Base-by-base conservation (phyloP, 192 early-diverging fungal species). In the Allomyces macrogynus region DNA sequence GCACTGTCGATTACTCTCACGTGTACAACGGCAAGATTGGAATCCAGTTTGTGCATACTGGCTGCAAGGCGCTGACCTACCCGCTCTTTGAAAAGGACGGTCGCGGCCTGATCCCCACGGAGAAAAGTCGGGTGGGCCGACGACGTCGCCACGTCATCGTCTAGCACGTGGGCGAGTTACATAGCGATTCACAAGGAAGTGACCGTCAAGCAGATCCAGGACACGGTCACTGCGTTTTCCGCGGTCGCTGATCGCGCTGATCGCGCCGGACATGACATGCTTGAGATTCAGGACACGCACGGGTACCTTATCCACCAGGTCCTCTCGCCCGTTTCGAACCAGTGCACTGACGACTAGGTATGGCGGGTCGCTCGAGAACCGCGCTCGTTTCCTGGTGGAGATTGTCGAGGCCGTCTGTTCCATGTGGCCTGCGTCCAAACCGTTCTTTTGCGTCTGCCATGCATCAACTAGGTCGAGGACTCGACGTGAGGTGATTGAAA, bases 241-340 rank as follows among this genome's bases (percentile, higher is more conserved):
- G 67, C 76, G 23, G 83, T 87, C 40, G 84, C 91, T 0, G 68
- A 66, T 40, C 82, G 88, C 27, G 87, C 93, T 0, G 71, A 78
- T 40, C 75, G 80, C 64, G 92, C 91, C 5, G 90, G 89, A 1
- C 88, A 92, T 70, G 89, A 93, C 64, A 84, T 84, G n/a, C 72
- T 95, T 25, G 94, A 97, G 73, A 75, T 97, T 23, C 92, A 95
- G 64, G 81, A 75, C 62, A 91, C 94, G 4, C 91, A 97, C 72
- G 94, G 95, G 10, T 96, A 93, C 71, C 73, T 96, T 54, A 68
- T 90, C 63, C 76, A 86, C 73, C 74, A 83, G 69, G 95, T 95
- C 68, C 67, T 93, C 18, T 87, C 85, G 20, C 85, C 88, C 3
- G 64, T 89, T 42, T 76, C 86, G 63, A 96, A 98, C 75, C 64